Evolutionary conservation across 1,284 basidiomycete genomes (phyloP), one percentile per base, ranked within the genome.

Genomic region (Amylostereum chailletii): DNA sequence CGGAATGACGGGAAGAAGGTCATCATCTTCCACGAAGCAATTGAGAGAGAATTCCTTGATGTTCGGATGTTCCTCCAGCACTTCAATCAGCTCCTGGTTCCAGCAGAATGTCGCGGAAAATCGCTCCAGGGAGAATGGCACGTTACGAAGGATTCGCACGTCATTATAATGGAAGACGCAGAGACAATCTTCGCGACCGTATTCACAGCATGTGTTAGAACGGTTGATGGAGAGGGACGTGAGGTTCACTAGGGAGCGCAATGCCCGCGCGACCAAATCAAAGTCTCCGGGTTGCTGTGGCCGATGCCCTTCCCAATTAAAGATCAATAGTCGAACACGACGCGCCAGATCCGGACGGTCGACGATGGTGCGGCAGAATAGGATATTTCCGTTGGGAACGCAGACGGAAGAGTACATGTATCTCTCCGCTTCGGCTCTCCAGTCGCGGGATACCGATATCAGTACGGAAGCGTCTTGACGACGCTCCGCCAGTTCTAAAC

Each of bases 261-360:
- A 48, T 38, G 46, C 49, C 31, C 36, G 2, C 9, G 39, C 47
- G 2, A 55, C 45, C 3, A 43, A 5, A 4, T 55, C 53, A 1
- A 41, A 47, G 11, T 55, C 53, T 2, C 29, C 50, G 0, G 33
- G 34, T 5, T 48, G 36, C 7, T 43, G 50, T 7, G 42, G 37
- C 4, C 50, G 38, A 19, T 51, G 49, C 7, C 44, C 45, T 4
- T 43, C 47, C 3, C 44, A 46, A 1, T 46, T 48, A 9, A 54
- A 52, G 2, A 45, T 36, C 4, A 55, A n/a, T 1, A 45, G 43
- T 3, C 38, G 53, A 5, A 55, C 54, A 26, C 53, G 50, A 3
- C 39, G 47, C 1, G 54, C 54, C n/a, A 55, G 48, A 39, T 55
- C 54, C 5, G 54, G 53, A 3, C 54, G 50, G 3, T 45, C 45